Evolutionary conservation across 129 eudicot species (phyloP).

Genomic region (Lonicera japonica): DNA sequence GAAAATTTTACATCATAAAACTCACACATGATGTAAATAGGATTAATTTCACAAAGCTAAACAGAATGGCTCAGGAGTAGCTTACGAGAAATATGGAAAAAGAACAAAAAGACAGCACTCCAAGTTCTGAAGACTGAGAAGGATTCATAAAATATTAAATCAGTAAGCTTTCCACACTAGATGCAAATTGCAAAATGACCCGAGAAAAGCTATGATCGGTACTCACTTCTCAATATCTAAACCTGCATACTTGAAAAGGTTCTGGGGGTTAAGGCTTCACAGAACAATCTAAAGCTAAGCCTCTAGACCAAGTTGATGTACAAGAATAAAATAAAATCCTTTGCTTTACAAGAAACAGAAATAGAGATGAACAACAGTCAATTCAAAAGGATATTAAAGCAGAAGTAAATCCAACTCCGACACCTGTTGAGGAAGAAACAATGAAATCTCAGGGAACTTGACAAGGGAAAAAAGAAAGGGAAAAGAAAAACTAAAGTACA

Average conservation of each 20-base stretch:
- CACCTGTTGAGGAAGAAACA: slow-evolving; percentile 51
- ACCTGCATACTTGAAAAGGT: slow-evolving; percentile 99
- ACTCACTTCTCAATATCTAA: slow-evolving; percentile 95
- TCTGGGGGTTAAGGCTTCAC: slow-evolving; percentile 68
- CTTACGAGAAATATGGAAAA: slow-evolving; percentile 99
- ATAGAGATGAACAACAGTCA: not conserved
- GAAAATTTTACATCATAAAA: slow-evolving; percentile 8
- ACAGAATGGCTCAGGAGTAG: slow-evolving; percentile 9
- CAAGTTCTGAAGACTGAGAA: slow-evolving; percentile 92
- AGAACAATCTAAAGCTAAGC: slow-evolving; percentile 8
- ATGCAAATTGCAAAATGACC: not conserved
- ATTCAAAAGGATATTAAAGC: slow-evolving; percentile 89
- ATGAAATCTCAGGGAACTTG: slow-evolving; percentile 15
- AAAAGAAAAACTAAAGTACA: not conserved
- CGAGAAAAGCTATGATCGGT: not conserved
- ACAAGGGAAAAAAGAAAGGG: slow-evolving; percentile 6
- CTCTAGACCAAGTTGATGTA: not conserved
- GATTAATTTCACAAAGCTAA: slow-evolving; percentile 3
- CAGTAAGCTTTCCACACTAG: slow-evolving; percentile 8
- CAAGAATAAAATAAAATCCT: not conserved
- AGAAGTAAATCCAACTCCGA: slow-evolving; percentile 97
- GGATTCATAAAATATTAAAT: slow-evolving; percentile 17
- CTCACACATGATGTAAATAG: slow-evolving; percentile 11
- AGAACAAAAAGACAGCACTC: slow-evolving; percentile 98
- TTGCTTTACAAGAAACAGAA: too few species aligned